Base-by-base conservation (phyloP, 345 rosid species). In the Corymbia maculata region DNA sequence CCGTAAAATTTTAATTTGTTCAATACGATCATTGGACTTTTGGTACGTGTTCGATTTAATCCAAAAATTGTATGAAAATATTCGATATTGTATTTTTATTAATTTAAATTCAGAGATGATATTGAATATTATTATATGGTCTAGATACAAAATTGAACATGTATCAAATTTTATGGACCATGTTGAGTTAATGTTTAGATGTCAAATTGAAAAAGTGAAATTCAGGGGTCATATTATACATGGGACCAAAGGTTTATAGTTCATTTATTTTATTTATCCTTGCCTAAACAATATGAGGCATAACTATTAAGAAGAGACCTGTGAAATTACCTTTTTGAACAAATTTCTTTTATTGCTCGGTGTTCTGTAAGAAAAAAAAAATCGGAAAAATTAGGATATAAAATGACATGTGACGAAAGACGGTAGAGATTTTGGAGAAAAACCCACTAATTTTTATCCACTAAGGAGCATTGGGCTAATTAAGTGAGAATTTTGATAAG, bases 181-280 rank as follows among this genome's bases (percentile, higher is more conserved):
- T 55, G 5, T 0, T 55, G 6, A 3, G 26, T 9, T 55, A 22
- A 55, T 21, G 21, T 55, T 55, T 6, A 55, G 24, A 55, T 9
- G 1, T 6, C 2, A 55, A 0, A 22, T 9, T 55, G 0, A 55
- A 4, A 0, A 1, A 21, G 9, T 55, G 21, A 55, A 55, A 9
- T 55, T 55, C 24, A 22, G 21, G 24, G 0, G 24, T 1, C 28
- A 8, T 28, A 55, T 4, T 22, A 22, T 55, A 55, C 0, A 22
- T 0, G 9, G 5, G 24, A 12, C 0, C 7, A 55, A 22, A 55
- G 0, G 0, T 55, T 22, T 5, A 4, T 22, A 0, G 0, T 21
- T 55, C 0, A 3, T 55, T 4, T 2, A 1, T 9, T 1, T 22
- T 28, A 9, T 55, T 55, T 9, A 55, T 21, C 13, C 1, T 55